These are phyloP conservation scores for Sugiyamaella chiloensis DNA, from an alignment of 805 yeast species.

Conservation along the genomic window DNA sequence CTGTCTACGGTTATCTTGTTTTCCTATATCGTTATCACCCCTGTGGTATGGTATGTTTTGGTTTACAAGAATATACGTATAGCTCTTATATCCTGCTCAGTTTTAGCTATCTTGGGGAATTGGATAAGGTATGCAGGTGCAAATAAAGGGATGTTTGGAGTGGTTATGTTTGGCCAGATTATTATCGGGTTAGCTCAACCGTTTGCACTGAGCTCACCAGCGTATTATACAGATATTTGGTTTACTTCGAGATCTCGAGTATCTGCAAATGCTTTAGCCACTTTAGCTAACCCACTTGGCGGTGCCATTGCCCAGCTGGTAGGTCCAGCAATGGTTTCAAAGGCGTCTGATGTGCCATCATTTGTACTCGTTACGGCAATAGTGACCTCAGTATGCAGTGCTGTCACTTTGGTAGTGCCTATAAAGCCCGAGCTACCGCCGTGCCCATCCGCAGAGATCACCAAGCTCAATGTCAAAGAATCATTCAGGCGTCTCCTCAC, in stretches of 20 bases:
- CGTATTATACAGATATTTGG: conserved; percentile 34
- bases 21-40: conserved; percentile 28
- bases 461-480: conserved; percentile 25
- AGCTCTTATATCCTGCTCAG: conserved; percentile 26
- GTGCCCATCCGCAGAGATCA: conserved; percentile 32
- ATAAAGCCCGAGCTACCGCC: conserved; percentile 29
- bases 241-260: conserved; percentile 33
- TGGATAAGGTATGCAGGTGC: conserved; percentile 34
- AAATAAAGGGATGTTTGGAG: conserved; percentile 26
- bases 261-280: conserved; percentile 35
- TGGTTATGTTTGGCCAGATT: conserved; percentile 35
- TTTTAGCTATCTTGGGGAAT: conserved; percentile 28
- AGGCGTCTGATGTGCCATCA: conserved; percentile 23
- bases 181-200: conserved; percentile 36
- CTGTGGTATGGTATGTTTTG: conserved; percentile 28
- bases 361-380: conserved; percentile 27
- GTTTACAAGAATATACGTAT: conserved; percentile 23
- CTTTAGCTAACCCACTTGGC: conserved; percentile 35
- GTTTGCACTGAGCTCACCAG: conserved; percentile 32
- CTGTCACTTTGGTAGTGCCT: conserved; percentile 26
- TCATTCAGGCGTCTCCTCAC: conserved; percentile 22
- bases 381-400: conserved; percentile 24
- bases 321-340: conserved; percentile 32
- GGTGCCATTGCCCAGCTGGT: conserved; percentile 35
- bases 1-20: conserved; percentile 33